Evolutionary conservation across 2,329 filamentous ascomycete genomes (phyloP).

Genomic region (Botrytis paeoniae): DNA sequence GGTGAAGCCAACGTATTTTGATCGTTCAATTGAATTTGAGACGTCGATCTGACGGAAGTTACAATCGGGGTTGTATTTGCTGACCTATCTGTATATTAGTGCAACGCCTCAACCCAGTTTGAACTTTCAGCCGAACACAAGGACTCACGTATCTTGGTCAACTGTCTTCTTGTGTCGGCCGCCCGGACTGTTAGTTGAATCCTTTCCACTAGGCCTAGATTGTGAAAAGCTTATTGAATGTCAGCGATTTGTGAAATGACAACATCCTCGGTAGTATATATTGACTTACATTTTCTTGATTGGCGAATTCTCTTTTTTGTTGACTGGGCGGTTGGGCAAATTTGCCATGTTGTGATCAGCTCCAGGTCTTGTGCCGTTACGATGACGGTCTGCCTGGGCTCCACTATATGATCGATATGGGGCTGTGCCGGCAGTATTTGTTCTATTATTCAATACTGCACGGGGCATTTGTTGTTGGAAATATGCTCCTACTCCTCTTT

Average conservation of each 20-base stretch:
- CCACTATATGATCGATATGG: neutral
- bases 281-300: neutral
- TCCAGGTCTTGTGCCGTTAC: neutral
- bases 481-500: constrained; percentile 3
- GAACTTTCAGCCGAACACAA: neutral
- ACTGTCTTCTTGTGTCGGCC: constrained; percentile 17
- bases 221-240: neutral
- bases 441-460: neutral
- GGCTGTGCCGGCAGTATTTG: neutral
- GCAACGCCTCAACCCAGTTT: neutral
- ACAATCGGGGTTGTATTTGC: neutral
- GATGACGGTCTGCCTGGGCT: neutral
- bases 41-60: constrained; percentile 1
- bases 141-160: constrained; percentile 21
- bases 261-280: no score
- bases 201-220: constrained; percentile 8
- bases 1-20: neutral
- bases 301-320: constrained; percentile 20
- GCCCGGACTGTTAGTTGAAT: neutral
- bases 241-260: neutral
- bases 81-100: constrained; percentile 13
- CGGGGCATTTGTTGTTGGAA: constrained; percentile 15
- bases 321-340: neutral
- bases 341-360: neutral
- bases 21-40: neutral